phyloP scores from a whole-genome alignment of 2,329 filamentous ascomycete species.

The Rhinocladiella similis region DNA sequence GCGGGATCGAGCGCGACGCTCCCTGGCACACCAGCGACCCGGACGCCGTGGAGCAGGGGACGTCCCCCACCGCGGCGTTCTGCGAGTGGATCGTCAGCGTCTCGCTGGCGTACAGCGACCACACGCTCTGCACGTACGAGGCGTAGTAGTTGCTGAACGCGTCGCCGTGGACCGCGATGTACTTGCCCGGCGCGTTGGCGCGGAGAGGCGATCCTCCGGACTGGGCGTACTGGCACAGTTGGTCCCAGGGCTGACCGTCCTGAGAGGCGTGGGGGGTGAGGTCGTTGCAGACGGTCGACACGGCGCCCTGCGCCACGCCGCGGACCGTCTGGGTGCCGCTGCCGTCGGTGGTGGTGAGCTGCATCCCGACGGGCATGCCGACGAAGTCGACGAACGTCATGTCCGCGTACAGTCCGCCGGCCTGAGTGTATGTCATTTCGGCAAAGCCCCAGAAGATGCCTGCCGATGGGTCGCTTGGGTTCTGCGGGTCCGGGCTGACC shows the following conservation, averaged over 20 bases:
- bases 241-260: slow-evolving; percentile 55
- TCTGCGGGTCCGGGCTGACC: slow-evolving; percentile 52
- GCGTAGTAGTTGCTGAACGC: slow-evolving; percentile 55
- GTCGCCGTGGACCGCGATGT: slow-evolving; percentile 43
- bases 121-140: slow-evolving; percentile 53
- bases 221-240: slow-evolving; percentile 50
- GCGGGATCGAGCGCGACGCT: neutral
- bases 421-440: slow-evolving; percentile 48
- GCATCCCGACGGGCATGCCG: slow-evolving; percentile 54
- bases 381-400: slow-evolving; percentile 56
- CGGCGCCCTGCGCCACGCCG: slow-evolving; percentile 51
- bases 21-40: slow-evolving; percentile 41
- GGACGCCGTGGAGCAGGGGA: slow-evolving; percentile 45
- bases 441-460: slow-evolving; percentile 53
- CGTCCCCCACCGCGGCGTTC: slow-evolving; percentile 49
- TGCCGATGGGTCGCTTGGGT: slow-evolving; percentile 45
- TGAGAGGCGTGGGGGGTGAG: slow-evolving; percentile 48
- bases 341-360: slow-evolving; percentile 47
- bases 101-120: slow-evolving; percentile 48
- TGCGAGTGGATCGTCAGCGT: slow-evolving; percentile 58
- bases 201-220: neutral
- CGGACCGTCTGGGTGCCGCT: slow-evolving; percentile 48
- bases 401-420: slow-evolving; percentile 47
- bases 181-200: slow-evolving; percentile 47
- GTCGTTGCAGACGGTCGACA: slow-evolving; percentile 47